Evolutionary conservation across 352 stramenopile species (phyloP).

Genomic region (Globisporangium orthogonon): DNA sequence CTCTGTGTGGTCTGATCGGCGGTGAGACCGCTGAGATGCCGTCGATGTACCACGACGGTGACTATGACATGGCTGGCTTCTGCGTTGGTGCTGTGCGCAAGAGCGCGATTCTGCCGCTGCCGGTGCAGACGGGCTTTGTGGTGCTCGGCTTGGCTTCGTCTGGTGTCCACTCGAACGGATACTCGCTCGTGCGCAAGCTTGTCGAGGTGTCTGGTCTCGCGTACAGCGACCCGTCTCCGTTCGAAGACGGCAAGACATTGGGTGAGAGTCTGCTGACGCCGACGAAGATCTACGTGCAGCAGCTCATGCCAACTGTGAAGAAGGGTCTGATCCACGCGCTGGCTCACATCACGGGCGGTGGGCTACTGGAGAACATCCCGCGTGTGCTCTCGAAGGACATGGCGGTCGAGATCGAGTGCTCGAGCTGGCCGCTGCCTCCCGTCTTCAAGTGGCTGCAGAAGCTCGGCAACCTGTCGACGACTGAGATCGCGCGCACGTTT

Average conservation of each 20-base stretch:
- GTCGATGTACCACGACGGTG: constrained; percentile 96
- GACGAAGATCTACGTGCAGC: constrained; percentile 97
- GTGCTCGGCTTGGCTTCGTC: constrained; percentile 95
- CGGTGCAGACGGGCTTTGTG: constrained; percentile 85
- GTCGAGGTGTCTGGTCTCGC: constrained; percentile 87
- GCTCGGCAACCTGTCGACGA: constrained; percentile 88
- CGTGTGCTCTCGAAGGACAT: constrained; percentile 92
- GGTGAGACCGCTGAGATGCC: constrained; percentile 98
- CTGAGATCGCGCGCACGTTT: constrained; percentile 96
- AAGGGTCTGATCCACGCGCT: constrained; percentile 87
- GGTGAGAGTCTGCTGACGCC: constrained; percentile 94
- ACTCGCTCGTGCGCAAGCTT: constrained; percentile 97
- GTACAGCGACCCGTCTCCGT: constrained; percentile 77
- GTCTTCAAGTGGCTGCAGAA: constrained; percentile 98
- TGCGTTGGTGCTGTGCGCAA: constrained; percentile 94
- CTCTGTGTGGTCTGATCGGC: constrained; percentile 94
- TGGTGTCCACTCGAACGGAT: constrained; percentile 98
- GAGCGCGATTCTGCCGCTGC: constrained; percentile 80
- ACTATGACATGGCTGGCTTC: constrained; percentile 99
- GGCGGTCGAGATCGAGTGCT: constrained; percentile 90
- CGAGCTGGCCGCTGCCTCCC: constrained; percentile 86
- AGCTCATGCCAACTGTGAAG: constrained; percentile 78
- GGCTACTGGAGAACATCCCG: constrained; percentile 97
- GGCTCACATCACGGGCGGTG: constrained; percentile 98
- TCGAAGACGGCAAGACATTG: constrained; percentile 79